phyloP scores from a whole-genome alignment of 169 alveolate species.

The Plasmodium gonderi region DNA sequence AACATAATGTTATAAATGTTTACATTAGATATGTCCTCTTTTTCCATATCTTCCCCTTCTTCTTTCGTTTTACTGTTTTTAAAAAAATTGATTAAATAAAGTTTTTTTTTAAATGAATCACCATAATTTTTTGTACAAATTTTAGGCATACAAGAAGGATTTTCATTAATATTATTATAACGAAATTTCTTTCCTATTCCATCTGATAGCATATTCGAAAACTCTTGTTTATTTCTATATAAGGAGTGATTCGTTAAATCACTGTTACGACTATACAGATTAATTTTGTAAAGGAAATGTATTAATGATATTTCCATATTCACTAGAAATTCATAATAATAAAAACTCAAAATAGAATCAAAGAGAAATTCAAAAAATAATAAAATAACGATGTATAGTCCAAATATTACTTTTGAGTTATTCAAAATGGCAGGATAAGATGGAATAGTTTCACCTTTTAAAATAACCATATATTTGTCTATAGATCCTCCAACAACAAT shows the following conservation, averaged over 20 bases:
- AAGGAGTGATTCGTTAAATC: slow-evolving; percentile 13
- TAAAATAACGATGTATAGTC: slow-evolving; percentile 21
- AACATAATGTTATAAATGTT: slow-evolving; percentile 66
- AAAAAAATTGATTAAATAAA: slow-evolving; percentile 19
- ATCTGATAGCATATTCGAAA: neutral
- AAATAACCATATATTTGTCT: slow-evolving; percentile 21
- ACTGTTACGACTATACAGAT: slow-evolving; percentile 15
- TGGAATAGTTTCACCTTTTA: slow-evolving; percentile 42
- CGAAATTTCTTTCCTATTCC: neutral
- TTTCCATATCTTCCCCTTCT: slow-evolving; percentile 5
- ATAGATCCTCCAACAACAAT: slow-evolving; percentile 9
- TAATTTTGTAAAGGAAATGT: slow-evolving; percentile 40
- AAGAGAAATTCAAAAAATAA: slow-evolving; percentile 10
- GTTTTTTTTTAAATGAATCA: slow-evolving; percentile 2
- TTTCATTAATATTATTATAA: neutral
- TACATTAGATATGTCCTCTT: slow-evolving; percentile 12
- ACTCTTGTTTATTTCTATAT: neutral
- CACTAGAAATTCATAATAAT: slow-evolving; percentile 26
- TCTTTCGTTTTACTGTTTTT: neutral
- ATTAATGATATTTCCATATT: slow-evolving; percentile 28
- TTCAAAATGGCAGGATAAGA: slow-evolving; percentile 15
- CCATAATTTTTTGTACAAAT: neutral
- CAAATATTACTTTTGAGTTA: slow-evolving; percentile 19
- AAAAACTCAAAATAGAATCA: slow-evolving; percentile 55
- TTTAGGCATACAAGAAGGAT: neutral